Conservation (phyloP, 83 land plant species). For the Picea engelmannii region DNA sequence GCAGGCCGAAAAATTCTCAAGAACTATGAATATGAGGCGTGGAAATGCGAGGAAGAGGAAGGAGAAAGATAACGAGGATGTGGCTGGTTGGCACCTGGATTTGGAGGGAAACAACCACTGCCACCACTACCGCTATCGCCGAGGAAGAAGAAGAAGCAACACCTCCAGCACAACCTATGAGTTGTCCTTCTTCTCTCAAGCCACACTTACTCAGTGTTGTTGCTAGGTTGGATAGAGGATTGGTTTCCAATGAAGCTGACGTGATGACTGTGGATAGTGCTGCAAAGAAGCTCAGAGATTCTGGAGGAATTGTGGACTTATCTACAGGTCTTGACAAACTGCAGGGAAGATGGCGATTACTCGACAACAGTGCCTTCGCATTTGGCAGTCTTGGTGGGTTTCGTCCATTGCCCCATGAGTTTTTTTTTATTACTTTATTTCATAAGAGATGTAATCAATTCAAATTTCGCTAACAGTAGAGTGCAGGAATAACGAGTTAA, state of each 20-base stretch:
- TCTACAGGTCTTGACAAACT: slow-evolving; percentile 68
- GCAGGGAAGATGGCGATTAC: slow-evolving; percentile 88
- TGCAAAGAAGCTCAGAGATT: slow-evolving; percentile 72
- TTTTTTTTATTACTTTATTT: too few relatives aligned
- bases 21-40: too few relatives aligned
- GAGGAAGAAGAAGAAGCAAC: neutral
- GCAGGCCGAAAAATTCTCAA: too few relatives aligned
- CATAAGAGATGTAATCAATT: too few relatives aligned
- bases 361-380: slow-evolving; percentile 89
- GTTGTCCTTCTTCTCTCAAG: neutral
- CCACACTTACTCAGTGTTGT: neutral
- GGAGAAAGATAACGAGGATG: too few relatives aligned
- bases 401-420: neutral
- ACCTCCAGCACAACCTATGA: neutral
- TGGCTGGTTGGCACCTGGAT: too few relatives aligned
- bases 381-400: slow-evolving; percentile 91
- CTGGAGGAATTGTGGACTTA: slow-evolving; percentile 64
- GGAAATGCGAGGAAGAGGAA: too few relatives aligned
- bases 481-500: too few relatives aligned
- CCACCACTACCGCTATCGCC: too few relatives aligned
- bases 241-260: too few relatives aligned
- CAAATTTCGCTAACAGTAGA: too few relatives aligned
- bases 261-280: slow-evolving; percentile 53
- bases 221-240: neutral
- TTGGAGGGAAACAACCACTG: too few relatives aligned